A percentile compares a stretch with the other conserved stretches of the same genome.
Conservation (phyloP, 176 grass and related monocot species). For the Triticum timopheevii region DNA sequence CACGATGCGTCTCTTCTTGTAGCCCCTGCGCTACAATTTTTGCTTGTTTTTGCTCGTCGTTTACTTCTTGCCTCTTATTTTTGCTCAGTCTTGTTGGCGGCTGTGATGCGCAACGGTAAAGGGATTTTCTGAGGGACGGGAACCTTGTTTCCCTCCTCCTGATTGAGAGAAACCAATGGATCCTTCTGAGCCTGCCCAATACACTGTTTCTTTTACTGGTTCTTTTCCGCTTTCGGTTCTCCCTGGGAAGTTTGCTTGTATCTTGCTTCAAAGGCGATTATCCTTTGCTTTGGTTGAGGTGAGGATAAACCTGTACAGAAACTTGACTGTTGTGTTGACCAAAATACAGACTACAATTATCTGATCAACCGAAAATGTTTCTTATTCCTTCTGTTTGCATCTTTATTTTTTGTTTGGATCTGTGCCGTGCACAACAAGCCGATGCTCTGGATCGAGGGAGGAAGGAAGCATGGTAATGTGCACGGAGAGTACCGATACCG, state of each 20-base stretch:
- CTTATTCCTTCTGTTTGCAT: background rate
- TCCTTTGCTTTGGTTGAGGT: conserved; percentile 46
- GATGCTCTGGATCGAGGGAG: conserved; percentile 72
- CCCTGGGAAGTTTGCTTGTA: background rate
- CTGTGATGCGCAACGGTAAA: conserved; percentile 49
- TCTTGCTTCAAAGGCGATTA: background rate
- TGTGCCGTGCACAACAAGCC: conserved; percentile 84
- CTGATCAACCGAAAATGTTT: conserved; percentile 47
- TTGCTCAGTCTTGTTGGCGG: background rate
- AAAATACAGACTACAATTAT: conserved; percentile 98
- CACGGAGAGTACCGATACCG: conserved; percentile 43
- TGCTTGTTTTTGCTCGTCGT: background rate
- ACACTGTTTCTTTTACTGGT: background rate
- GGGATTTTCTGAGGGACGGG: conserved; percentile 62
- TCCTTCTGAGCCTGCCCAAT: conserved; percentile 80
- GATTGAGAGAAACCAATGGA: conserved; percentile 91
- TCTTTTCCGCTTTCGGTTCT: background rate
- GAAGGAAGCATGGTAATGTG: conserved; percentile 94
- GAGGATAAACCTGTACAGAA: conserved; percentile 71
- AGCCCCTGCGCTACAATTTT: background rate
- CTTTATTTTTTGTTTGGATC: background rate
- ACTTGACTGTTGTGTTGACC: conserved; percentile 49
- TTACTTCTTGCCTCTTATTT: background rate
- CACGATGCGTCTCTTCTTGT: background rate
- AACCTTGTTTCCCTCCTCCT: conserved; percentile 28